Evolutionary conservation across 441 rosid genomes (phyloP).

Genomic region (Metrosideros polymorpha): DNA sequence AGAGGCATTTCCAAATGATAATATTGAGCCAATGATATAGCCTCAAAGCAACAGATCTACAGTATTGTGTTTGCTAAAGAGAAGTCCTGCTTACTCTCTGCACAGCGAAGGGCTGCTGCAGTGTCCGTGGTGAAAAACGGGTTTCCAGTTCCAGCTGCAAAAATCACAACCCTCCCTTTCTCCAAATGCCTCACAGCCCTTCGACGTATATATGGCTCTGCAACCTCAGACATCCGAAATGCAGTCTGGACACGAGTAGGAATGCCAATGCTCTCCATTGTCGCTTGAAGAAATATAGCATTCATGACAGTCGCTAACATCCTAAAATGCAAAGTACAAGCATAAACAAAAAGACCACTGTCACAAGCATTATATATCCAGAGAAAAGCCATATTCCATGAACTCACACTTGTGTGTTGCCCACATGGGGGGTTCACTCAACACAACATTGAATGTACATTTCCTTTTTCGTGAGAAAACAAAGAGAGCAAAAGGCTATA

Average conservation of each 20-base stretch:
- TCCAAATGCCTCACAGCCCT: slow-evolving; percentile 88
- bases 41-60: not conserved
- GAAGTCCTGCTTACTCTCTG: slow-evolving; percentile 56
- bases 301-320: slow-evolving; percentile 97
- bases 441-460: not conserved
- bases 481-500: slow-evolving; percentile 14
- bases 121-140: slow-evolving; percentile 96
- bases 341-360: not conserved
- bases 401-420: not conserved
- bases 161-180: slow-evolving; percentile 92
- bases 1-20: not conserved
- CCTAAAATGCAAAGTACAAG: slow-evolving; percentile 19
- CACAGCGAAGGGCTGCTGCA: slow-evolving; percentile 94
- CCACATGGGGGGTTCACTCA: not conserved
- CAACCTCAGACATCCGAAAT: slow-evolving; percentile 91
- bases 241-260: slow-evolving; percentile 72
- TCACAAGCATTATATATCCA: not conserved
- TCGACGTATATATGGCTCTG: slow-evolving; percentile 89
- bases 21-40: not conserved
- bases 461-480: not conserved
- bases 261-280: slow-evolving; percentile 85
- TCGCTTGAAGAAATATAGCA: slow-evolving; percentile 90
- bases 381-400: not conserved
- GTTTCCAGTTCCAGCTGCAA: slow-evolving; percentile 94
- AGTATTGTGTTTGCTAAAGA: not conserved